Conservation (phyloP, 2,329 filamentous ascomycete genomes). For the Sporothrix curviconia region DNA sequence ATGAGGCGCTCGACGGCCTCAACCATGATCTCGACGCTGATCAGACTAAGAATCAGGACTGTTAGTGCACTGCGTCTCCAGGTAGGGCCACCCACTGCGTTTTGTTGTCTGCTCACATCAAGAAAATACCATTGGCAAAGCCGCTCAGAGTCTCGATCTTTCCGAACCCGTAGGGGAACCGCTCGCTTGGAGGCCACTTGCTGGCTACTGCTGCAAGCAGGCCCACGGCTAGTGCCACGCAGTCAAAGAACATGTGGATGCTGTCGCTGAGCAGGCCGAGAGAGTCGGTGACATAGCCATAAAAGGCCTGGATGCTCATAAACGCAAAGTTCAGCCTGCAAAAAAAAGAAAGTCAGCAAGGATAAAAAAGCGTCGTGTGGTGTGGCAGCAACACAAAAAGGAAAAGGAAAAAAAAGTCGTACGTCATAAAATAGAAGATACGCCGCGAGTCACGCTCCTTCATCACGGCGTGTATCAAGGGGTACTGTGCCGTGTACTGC, state of each 20-base stretch:
- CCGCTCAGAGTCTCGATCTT: constrained; percentile 96
- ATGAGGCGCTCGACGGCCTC: constrained; percentile 85
- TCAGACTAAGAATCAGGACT: constrained; percentile 62
- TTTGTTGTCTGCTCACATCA: constrained; percentile 72
- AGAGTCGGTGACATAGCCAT: constrained; percentile 89
- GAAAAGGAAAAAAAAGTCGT: constrained; percentile 28
- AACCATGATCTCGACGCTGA: constrained; percentile 92
- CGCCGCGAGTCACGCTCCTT: constrained; percentile 86
- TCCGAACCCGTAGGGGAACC: constrained; percentile 91
- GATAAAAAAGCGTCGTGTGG: no score
- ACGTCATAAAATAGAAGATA: constrained; percentile 97
- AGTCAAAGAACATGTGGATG: constrained; percentile 99
- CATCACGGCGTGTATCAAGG: constrained; percentile 77
- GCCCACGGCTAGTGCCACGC: constrained; percentile 82
- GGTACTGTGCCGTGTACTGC: constrained; percentile 61
- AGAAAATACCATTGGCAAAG: constrained; percentile 90
- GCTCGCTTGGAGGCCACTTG: constrained; percentile 86
- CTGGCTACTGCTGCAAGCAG: constrained; percentile 88
- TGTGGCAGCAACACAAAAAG: no score
- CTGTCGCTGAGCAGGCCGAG: constrained; percentile 93
- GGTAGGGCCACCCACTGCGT: no score
- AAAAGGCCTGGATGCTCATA: constrained; percentile 91
- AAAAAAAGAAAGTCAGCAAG: no score
- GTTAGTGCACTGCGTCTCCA: no score
- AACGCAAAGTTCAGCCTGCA: constrained; percentile 86